These are phyloP conservation scores for Fusarium sp. DNA, from an alignment of 2,329 filamentous ascomycete genomes.

Conservation along the genomic window DNA sequence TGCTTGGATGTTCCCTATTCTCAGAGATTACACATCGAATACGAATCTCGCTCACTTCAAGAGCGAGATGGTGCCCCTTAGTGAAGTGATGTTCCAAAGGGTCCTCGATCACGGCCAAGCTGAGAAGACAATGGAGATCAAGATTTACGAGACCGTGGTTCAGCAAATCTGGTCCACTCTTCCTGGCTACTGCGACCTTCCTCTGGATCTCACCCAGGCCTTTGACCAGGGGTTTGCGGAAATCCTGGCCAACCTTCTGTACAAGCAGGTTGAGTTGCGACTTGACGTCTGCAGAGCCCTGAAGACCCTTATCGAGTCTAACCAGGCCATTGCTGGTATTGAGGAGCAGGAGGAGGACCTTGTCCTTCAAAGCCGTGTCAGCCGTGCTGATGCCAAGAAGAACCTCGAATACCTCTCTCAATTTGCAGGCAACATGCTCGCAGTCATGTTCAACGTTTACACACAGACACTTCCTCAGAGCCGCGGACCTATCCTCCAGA, in stretches of 20 bases:
- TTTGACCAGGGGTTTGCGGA: constrained; percentile 93
- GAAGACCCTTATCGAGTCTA: constrained; percentile 90
- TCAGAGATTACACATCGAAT: constrained; percentile 90
- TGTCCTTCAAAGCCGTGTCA: constrained; percentile 80
- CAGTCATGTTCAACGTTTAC: constrained; percentile 99
- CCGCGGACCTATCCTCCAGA: constrained; percentile 88
- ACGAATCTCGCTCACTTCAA: constrained; percentile 88
- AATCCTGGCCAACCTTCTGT: constrained; percentile 88
- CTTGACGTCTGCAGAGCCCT: constrained; percentile 88
- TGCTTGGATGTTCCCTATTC: constrained; percentile 93
- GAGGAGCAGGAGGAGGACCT: constrained; percentile 77
- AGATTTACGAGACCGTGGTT: constrained; percentile 96
- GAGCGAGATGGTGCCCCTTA: constrained; percentile 86
- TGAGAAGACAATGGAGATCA: constrained; percentile 94
- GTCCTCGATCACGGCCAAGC: constrained; percentile 83
- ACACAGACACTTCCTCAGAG: constrained; percentile 94
- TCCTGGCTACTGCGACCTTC: constrained; percentile 94
- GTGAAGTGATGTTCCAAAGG: constrained; percentile 87
- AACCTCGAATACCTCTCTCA: constrained; percentile 84
- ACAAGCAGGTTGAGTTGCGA: constrained; percentile 88
- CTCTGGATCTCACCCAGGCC: constrained; percentile 77
- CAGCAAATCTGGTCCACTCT: constrained; percentile 95
- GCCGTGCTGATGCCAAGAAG: constrained; percentile 77
- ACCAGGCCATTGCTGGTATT: constrained; percentile 80
- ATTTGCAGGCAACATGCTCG: constrained; percentile 88